phyloP scores from a whole-genome alignment of 805 yeast genomes.

The Alloascoidea hylecoeti region DNA sequence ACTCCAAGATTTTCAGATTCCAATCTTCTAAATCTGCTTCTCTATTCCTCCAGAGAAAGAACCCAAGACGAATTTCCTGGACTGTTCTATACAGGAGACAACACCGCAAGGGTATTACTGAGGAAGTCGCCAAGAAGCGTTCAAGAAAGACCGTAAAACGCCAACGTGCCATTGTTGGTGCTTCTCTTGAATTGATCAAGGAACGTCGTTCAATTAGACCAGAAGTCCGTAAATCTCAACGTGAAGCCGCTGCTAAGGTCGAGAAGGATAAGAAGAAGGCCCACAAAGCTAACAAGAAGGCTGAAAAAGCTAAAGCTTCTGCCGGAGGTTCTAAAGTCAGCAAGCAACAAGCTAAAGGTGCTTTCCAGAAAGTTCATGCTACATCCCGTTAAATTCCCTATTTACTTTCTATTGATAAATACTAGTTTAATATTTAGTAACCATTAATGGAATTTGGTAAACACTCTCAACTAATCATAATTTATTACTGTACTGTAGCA shows the following conservation, averaged over 20 bases:
- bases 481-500: too few relatives aligned
- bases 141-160: conserved; percentile 80
- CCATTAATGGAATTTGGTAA: too few relatives aligned
- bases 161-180: conserved; percentile 91
- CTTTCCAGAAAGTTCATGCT: conserved; percentile 88
- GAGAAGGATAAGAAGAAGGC: conserved; percentile 78
- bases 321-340: conserved; percentile 59
- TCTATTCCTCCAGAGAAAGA: conserved; percentile 87
- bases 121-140: conserved; percentile 81
- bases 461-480: too few relatives aligned
- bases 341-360: conserved; percentile 86
- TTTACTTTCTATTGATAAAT: too few relatives aligned
- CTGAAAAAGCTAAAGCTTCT: conserved; percentile 53
- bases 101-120: conserved; percentile 91
- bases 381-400: conserved; percentile 74
- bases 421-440: too few relatives aligned
- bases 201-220: conserved; percentile 81
- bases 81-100: conserved; percentile 89
- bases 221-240: conserved; percentile 79
- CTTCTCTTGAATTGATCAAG: conserved; percentile 78
- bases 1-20: conserved; percentile 89
- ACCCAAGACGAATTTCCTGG: conserved; percentile 94
- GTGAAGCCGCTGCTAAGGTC: conserved; percentile 64
- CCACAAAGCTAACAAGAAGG: conserved; percentile 77
- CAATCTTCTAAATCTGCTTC: conserved; percentile 84